Evolutionary conservation across 2,329 filamentous ascomycete genomes (phyloP).

Genomic region (Aschersonia sp.): DNA sequence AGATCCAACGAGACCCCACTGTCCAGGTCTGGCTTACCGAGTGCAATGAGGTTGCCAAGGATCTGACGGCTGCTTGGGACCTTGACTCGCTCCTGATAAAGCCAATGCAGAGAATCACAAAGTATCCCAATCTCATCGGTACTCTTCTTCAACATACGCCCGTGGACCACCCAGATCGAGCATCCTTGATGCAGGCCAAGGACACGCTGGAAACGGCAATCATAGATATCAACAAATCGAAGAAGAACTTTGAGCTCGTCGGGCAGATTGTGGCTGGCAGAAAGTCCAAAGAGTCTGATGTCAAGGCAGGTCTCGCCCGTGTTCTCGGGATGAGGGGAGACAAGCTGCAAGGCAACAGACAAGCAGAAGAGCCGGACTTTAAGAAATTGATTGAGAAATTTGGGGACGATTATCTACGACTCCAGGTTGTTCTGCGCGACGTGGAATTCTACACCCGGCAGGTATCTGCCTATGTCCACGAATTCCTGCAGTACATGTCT

Average conservation of each 20-base stretch:
- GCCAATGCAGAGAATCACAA: constrained; percentile 85
- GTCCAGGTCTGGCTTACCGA: constrained; percentile 80
- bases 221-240: constrained; percentile 84
- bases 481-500: constrained; percentile 65
- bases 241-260: constrained; percentile 86
- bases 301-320: constrained; percentile 70
- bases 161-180: constrained; percentile 68
- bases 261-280: constrained; percentile 66
- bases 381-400: constrained; percentile 72
- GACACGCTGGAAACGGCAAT: constrained; percentile 49
- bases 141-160: constrained; percentile 70
- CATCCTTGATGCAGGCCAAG: constrained; percentile 41
- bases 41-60: constrained; percentile 82
- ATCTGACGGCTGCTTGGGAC: constrained; percentile 88
- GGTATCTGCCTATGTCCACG: constrained; percentile 62
- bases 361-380: constrained; percentile 71
- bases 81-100: constrained; percentile 94
- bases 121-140: constrained; percentile 78
- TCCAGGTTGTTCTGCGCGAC: constrained; percentile 85
- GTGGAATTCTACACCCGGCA: constrained; percentile 88
- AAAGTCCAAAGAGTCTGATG: constrained; percentile 79
- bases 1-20: constrained; percentile 47
- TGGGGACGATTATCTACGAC: constrained; percentile 77
- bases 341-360: constrained; percentile 51
- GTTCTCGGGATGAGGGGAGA: constrained; percentile 82